These are phyloP conservation scores for Cytidiella melzeri DNA, from an alignment of 768 basidiomycete genomes.

Conservation along the genomic window DNA sequence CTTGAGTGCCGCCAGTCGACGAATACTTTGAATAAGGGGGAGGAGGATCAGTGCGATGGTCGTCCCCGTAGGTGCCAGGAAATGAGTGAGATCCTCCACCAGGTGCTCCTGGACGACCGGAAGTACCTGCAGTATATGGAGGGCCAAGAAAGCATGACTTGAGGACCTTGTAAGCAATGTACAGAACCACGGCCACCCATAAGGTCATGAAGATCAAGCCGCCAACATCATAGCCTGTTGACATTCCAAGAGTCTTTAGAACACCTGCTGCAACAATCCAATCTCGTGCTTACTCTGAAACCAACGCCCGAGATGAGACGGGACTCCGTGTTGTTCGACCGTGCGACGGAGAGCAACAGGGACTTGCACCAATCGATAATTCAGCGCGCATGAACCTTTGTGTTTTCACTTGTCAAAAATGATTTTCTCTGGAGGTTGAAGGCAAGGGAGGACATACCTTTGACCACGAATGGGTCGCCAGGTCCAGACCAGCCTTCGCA, in stretches of 20 bases:
- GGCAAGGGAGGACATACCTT: slow-evolving; percentile 54
- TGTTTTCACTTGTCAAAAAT: no score
- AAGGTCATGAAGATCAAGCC: slow-evolving; percentile 48
- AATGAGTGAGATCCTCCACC: slow-evolving; percentile 44
- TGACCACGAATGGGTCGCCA: slow-evolving; percentile 79
- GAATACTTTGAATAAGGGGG: slow-evolving; percentile 50
- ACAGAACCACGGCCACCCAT: slow-evolving; percentile 46
- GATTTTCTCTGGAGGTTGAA: no score
- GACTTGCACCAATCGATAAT: slow-evolving; percentile 75
- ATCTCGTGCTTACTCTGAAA: slow-evolving; percentile 12
- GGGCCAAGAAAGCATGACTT: slow-evolving; percentile 41
- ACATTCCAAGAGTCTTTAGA: no score
- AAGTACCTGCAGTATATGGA: slow-evolving; percentile 24
- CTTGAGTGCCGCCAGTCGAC: slow-evolving; percentile 24
- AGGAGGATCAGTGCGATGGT: slow-evolving; percentile 31
- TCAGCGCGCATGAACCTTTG: slow-evolving; percentile 79
- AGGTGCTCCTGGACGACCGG: slow-evolving; percentile 22
- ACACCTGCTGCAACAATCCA: no score
- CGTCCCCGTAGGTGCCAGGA: slow-evolving; percentile 38
- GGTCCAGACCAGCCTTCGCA: slow-evolving; percentile 89
- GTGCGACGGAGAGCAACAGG: slow-evolving; percentile 31
- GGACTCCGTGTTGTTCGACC: slow-evolving; percentile 13
- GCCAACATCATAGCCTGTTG: slow-evolving; percentile 29
- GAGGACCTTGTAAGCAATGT: slow-evolving; percentile 55
- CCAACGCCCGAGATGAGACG: slow-evolving; percentile 13